Percentiles rank a stretch among this genome's conserved stretches.
These are phyloP conservation scores for Nyctanthes arbortristis DNA, from an alignment of 257 asterid genomes.

Conservation along the genomic window DNA sequence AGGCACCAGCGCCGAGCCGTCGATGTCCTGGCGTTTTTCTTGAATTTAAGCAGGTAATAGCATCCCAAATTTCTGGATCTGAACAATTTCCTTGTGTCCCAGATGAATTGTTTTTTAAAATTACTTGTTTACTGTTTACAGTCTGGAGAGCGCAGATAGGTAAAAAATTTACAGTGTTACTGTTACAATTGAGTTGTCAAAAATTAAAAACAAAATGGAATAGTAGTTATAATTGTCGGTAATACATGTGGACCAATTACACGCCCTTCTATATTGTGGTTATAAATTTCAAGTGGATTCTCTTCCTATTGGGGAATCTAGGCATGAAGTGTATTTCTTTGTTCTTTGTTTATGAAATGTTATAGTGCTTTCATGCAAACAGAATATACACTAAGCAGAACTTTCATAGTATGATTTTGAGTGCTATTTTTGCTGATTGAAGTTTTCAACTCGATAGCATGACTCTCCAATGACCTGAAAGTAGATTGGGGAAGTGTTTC, in stretches of 20 bases:
- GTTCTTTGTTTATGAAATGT: not conserved
- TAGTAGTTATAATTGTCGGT: not conserved
- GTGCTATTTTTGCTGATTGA: not conserved
- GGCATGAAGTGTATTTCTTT: not conserved
- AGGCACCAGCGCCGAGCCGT: too few species aligned
- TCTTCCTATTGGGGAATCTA: not conserved
- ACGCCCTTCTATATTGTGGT: not conserved
- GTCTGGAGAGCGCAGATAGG: too few species aligned
- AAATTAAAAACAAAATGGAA: too few species aligned
- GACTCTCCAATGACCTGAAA: not conserved
- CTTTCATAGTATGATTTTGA: not conserved
- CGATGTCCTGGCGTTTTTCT: too few species aligned
- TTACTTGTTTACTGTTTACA: too few species aligned
- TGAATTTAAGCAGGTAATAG: too few species aligned
- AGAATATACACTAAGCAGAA: not conserved
- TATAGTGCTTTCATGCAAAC: not conserved
- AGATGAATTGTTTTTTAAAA: too few species aligned
- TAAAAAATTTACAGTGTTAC: too few species aligned
- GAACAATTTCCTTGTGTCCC: too few species aligned
- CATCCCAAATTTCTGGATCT: too few species aligned
- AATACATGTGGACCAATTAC: not conserved
- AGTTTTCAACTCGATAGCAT: not conserved
- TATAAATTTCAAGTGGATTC: not conserved
- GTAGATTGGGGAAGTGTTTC: too few species aligned
- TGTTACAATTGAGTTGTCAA: too few species aligned